Base-by-base conservation (phyloP, 208 protist genomes). In the Vickermania ingenoplastis region DNA sequence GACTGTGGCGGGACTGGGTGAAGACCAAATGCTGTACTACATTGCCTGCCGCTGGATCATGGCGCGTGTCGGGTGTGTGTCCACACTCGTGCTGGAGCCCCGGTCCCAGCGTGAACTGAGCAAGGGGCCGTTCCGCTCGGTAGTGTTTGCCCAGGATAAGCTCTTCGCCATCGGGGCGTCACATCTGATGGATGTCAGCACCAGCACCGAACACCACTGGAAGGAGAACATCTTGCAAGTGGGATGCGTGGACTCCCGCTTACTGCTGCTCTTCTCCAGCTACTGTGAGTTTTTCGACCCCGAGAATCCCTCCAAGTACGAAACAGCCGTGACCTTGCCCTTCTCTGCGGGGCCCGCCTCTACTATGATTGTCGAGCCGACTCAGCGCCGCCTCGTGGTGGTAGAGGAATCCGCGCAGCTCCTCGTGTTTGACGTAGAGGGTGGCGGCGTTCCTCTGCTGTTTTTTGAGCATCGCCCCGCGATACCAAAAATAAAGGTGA, bases 271-370 rank as follows among this genome's bases (percentile, higher is more conserved):
- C 51, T 41, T 25, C 5, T 17, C 26, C 1, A 48, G 54, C 23
- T 3, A 48, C 22, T 63, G 59, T 36, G 30, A 29, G 22, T 28
- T 54, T 41, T 63, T 54, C 45, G 22, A 31, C n/a, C 59, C 59
- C 23, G 45, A 56, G 13, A 56, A 17, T 41, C 13, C 22, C 14
- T 7, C 17, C 7, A 17, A 45, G 17, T 7, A 7, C 17, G 11
- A 17, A 17, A 45, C 36, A 45, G 17, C 36, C 11, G 36, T 45
- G 11, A 17, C 36, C 7, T 17, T 45, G 7, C 36, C 36, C 11
- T 45, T 45, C 17, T 7, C 11, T 45, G 36, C 36, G 17, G 17
- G 11, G 36, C 11, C 36, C 11, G 17, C 17, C 11, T 45, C 36
- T 17, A n/a, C 36, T 17, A n/a, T 45, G 17, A 17, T 45, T 7